Base-by-base conservation (phyloP, 768 basidiomycete species). In the Tricholomella constricta region DNA sequence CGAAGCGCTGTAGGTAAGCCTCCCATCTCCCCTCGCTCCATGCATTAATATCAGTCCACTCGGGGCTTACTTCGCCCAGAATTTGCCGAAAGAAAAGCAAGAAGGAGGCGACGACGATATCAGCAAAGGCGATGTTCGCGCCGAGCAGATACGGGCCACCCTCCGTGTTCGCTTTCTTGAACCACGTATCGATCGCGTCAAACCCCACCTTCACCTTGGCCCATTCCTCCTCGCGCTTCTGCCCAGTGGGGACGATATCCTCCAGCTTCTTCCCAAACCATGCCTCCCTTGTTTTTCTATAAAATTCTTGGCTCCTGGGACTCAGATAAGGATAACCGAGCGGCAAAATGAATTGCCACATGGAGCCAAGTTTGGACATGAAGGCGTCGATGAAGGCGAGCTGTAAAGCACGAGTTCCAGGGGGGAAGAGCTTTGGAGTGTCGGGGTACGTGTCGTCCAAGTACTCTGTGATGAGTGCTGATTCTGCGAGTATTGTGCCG, bases 21-120 rank as follows among this genome's bases (percentile, higher is more conserved):
- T 40, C 66, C 79, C 77, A 80, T 32, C 70, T 62, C 15, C 76
- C 78, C 14, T 61, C 68, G 46, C 77, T 64, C 73, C 70, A 75
- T 20, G 54, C 63, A 34, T 52, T 55, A 14, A 81, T 52, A 17
- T 70, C 66, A 37, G 65, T 69, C 78, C 78, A 81, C 46, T 74
- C 68, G 37, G 66, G 55, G 36, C 74, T 74, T 9, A 77, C 69
- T 48, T 66, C 65, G 7, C 74, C 73, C 42, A 65, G 64, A 2
- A 72, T 31, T 11, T 56, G 56, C 56, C 65, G 74, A 7, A 68
- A 48, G 64, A 66, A 76, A 0, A 61, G 22, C 8, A 76, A 45
- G 36, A 62, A 61, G 3, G 58, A 53, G 2, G 62, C 76, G 20
- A 78, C 54, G 2, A 68, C 65, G 25, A 80, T 64, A 59, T 82